Evolutionary conservation across 345 rosid species (phyloP), one percentile per base, ranked within the genome.

Genomic region (Brassica carinata): DNA sequence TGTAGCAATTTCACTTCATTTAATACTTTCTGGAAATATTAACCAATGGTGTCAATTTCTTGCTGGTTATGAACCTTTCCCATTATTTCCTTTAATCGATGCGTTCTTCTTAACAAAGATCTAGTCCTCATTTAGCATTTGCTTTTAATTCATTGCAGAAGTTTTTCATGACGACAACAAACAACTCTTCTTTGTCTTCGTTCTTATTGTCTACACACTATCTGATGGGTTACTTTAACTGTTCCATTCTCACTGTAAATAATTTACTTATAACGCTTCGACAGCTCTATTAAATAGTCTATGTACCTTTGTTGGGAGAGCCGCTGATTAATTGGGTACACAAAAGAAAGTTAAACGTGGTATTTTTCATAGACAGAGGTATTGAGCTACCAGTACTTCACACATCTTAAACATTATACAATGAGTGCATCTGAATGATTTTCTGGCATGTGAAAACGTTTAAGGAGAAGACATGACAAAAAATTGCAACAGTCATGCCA

Each of bases 1-100:
- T 45, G 58, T 71, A 67, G 19, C 64, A 69, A 66, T 71, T 71
- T 45, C 72, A 81, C 77, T 51, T 63, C 33, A 76, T 45, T 65
- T 55, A 65, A 43, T 76, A 81, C 9, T 55, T 76, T 71, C 9
- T 81, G 63, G 77, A 71, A 76, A 81, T 2, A 81, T 40, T 59
- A 81, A 76, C 77, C 59, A 76, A 66, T 71, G 73, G 72, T 81
- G 74, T 38, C 76, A 66, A 81, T 81, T 76, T 76, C 84, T 81
- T 81, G 81, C 80, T 81, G 81, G 74, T 43, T 59, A 23, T 76
- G 34, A 76, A 81, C 51, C 77, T 76, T 81, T 81, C 80, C 84
- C 84, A 67, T 66, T 76, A 58, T 76, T 76, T 81, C 84, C 74
- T 71, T 72, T 71, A 13, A 19, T 48, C 30, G 81, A 72, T 76